Evolutionary conservation across 495 filamentous ascomycete species (phyloP).

Genomic region (Aspergillus sparsus): DNA sequence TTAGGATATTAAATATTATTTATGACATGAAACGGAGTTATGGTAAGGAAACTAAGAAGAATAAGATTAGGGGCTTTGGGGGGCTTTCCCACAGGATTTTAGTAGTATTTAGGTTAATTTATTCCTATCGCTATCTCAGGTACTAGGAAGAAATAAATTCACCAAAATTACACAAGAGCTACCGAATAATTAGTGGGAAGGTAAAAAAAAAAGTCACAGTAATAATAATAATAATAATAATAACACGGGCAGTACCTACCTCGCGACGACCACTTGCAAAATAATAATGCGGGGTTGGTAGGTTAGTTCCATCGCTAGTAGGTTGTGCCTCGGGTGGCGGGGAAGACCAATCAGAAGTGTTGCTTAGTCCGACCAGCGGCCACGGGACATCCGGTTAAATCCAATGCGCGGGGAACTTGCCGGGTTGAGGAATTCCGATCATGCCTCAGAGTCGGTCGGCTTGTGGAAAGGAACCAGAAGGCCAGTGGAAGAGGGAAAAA

Average conservation of each 20-base stretch:
- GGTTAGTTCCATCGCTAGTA: conserved; percentile 5
- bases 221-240: conserved; percentile 1
- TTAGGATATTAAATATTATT: background rate
- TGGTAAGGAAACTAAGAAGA: background rate
- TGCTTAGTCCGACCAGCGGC: conserved; percentile 25
- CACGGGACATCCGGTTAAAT: conserved; percentile 31
- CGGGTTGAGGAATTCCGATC: conserved; percentile 15
- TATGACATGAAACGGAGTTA: background rate
- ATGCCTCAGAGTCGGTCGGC: conserved; percentile 21
- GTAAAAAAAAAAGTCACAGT: background rate
- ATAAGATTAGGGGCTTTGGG: conserved; percentile 2
- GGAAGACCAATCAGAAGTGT: conserved; percentile 35
- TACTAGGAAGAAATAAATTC: too few relatives aligned
- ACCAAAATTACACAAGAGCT: background rate
- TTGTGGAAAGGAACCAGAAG: conserved; percentile 1
- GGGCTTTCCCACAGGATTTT: background rate
- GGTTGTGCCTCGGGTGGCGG: conserved; percentile 34
- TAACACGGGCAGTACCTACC: background rate
- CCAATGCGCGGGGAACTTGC: conserved; percentile 26
- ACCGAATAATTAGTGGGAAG: background rate
- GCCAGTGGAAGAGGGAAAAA: background rate
- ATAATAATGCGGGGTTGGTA: conserved; percentile 31
- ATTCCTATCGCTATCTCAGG: too few relatives aligned
- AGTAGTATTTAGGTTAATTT: too few relatives aligned
- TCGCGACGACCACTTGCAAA: too few relatives aligned